Evolutionary conservation across 352 stramenopile species (phyloP).

Genomic region (Globisporangium viniferum): DNA sequence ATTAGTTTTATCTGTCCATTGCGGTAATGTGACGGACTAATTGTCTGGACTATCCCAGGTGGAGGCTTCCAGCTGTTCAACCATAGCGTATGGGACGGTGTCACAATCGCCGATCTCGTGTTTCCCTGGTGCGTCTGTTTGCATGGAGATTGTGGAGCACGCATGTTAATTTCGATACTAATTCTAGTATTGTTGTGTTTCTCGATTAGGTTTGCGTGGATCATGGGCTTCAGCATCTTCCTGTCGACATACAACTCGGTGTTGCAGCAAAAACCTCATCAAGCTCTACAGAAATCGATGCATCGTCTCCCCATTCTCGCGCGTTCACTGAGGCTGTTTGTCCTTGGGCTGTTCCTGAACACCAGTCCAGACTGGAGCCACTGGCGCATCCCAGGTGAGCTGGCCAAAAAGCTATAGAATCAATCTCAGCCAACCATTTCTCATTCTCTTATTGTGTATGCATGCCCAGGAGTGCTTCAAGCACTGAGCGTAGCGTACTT

Average conservation of each 20-base stretch:
- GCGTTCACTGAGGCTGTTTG: slow-evolving; percentile 49
- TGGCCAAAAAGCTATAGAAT: neutral
- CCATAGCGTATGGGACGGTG: slow-evolving; percentile 76
- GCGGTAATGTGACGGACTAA: neutral
- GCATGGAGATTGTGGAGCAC: neutral
- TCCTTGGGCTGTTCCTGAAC: slow-evolving; percentile 70
- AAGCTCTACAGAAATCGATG: neutral
- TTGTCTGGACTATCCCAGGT: slow-evolving; percentile 20
- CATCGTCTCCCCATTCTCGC: slow-evolving; percentile 12
- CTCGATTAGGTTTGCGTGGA: slow-evolving; percentile 70
- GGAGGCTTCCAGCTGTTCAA: slow-evolving; percentile 57
- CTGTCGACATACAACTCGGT: slow-evolving; percentile 8
- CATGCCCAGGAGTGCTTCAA: slow-evolving; percentile 58
- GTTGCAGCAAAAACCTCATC: neutral
- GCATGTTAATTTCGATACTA: neutral
- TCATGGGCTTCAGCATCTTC: slow-evolving; percentile 71
- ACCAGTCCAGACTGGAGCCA: slow-evolving; percentile 48
- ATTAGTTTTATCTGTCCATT: no score
- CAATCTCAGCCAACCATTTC: neutral
- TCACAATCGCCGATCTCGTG: slow-evolving; percentile 68
- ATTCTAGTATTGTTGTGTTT: neutral
- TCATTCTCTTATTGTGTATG: neutral
- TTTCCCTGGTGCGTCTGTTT: slow-evolving; percentile 64
- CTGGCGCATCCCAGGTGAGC: slow-evolving; percentile 64
- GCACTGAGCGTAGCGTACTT: slow-evolving; percentile 53